phyloP scores from a whole-genome alignment of 805 yeast species.

The Cyberlindnera maritima region DNA sequence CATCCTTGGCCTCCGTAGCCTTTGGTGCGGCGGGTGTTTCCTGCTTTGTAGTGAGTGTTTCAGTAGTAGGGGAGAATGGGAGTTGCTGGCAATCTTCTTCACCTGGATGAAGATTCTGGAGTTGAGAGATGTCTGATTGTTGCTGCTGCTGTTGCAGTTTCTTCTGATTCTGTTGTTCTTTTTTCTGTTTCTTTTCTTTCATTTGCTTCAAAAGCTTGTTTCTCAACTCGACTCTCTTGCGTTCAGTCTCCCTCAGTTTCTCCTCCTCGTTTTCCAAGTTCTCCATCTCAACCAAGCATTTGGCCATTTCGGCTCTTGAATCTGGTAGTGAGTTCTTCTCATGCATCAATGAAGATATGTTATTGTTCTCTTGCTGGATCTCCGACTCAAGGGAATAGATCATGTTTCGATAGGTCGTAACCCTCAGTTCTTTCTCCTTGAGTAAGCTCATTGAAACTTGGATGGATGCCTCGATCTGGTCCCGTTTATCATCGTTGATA shows the following conservation, averaged over 20 bases:
- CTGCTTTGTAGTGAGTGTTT: neutral
- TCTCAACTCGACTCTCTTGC: slow-evolving; percentile 9
- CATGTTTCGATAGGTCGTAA: neutral
- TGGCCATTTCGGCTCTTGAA: slow-evolving; percentile 3
- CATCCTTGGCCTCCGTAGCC: neutral
- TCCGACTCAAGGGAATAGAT: neutral
- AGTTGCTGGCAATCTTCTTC: neutral
- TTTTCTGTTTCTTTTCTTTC: slow-evolving; percentile 5
- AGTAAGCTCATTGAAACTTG: neutral
- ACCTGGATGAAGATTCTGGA: neutral
- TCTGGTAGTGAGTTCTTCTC: neutral
- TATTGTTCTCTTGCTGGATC: neutral
- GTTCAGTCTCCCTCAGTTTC: slow-evolving; percentile 6
- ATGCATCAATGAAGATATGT: neutral
- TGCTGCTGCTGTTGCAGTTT: neutral
- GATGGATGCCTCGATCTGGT: neutral
- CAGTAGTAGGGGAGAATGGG: neutral
- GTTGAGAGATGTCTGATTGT: neutral
- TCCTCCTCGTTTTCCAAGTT: slow-evolving; percentile 14
- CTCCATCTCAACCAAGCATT: slow-evolving; percentile 16
- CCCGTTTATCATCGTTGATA: neutral
- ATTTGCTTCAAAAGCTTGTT: slow-evolving; percentile 10
- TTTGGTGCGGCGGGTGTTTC: neutral
- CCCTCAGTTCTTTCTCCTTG: neutral
- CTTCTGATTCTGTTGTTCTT: slow-evolving; percentile 2